Conservation (phyloP, 495 filamentous ascomycete genomes). For the Achaetomiella virescens region DNA sequence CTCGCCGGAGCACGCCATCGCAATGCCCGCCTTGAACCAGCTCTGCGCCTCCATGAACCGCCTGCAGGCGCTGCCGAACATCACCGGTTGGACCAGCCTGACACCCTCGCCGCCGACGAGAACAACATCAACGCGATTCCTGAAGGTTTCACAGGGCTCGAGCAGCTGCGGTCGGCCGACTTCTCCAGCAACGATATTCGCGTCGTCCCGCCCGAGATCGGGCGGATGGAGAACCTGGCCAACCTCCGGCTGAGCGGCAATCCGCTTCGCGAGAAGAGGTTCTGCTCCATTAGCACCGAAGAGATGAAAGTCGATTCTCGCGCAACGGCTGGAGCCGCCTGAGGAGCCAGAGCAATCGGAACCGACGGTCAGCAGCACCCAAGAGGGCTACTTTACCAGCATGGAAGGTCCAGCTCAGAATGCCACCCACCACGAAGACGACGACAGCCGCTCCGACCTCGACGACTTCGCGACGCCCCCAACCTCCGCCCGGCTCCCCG, state of each 20-base stretch:
- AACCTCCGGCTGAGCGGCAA: constrained; percentile 76
- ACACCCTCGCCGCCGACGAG: constrained; percentile 68
- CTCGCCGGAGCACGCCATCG: constrained; percentile 23
- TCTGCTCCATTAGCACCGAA: constrained; percentile 69
- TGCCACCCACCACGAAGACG: constrained; percentile 8
- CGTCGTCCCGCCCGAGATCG: constrained; percentile 67
- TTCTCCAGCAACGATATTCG: constrained; percentile 79
- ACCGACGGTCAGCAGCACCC: not conserved
- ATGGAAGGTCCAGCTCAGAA: not conserved
- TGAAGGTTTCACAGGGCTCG: constrained; percentile 60
- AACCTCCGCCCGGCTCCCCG: constrained; percentile 43
- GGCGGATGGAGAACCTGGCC: constrained; percentile 69
- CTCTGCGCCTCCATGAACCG: constrained; percentile 72
- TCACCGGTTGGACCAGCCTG: constrained; percentile 66
- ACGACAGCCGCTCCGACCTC: constrained; percentile 56
- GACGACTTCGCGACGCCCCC: constrained; percentile 57
- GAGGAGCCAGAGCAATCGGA: constrained; percentile 17
- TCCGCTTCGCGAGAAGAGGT: constrained; percentile 79
- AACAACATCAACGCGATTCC: constrained; percentile 73
- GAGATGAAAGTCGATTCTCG: constrained; percentile 72
- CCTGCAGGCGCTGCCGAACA: constrained; percentile 60
- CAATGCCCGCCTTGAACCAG: constrained; percentile 65
- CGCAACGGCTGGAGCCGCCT: constrained; percentile 57
- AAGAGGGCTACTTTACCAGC: not conserved
- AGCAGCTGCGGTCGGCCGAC: constrained; percentile 65